phyloP scores from a whole-genome alignment of 257 asterid species.

The Cynanchum wilfordii region DNA sequence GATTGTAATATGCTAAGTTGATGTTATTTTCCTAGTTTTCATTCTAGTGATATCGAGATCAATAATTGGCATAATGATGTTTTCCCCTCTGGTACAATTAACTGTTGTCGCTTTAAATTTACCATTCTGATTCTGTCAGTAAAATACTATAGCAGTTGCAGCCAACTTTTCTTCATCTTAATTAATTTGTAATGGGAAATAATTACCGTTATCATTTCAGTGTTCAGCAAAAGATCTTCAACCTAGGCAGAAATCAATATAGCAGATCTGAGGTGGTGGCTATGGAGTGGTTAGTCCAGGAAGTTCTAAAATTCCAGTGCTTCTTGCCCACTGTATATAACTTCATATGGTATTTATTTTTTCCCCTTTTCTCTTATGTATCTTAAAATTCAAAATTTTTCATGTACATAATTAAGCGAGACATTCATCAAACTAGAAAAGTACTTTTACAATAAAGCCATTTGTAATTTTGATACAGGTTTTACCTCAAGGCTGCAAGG shows the following conservation, averaged over 20 bases:
- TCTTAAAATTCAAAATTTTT: background rate
- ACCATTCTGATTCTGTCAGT: background rate
- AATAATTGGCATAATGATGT: background rate
- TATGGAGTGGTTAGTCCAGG: conserved; percentile 99
- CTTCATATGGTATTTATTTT: conserved; percentile 64
- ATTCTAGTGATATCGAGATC: background rate
- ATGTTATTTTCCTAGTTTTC: background rate
- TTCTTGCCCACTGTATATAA: conserved; percentile 77
- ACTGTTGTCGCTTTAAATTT: background rate
- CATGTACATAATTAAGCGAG: background rate
- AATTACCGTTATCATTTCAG: conserved; percentile 31
- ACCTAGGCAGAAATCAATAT: conserved; percentile 52
- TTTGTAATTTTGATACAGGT: conserved; percentile 45
- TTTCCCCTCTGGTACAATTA: background rate
- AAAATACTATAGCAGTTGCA: background rate
- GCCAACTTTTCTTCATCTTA: background rate
- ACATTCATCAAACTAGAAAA: conserved; percentile 2
- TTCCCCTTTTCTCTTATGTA: background rate
- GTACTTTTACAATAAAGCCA: background rate
- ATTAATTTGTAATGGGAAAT: background rate
- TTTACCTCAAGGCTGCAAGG: conserved; percentile 72
- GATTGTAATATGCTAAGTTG: background rate
- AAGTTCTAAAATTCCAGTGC: conserved; percentile 82
- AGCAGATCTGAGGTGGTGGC: conserved; percentile 86
- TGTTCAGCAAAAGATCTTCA: conserved; percentile 45